Evolutionary conservation across 2,329 filamentous ascomycete species (phyloP), one percentile per base, ranked within the genome.

Genomic region (Zasmidium cellare): DNA sequence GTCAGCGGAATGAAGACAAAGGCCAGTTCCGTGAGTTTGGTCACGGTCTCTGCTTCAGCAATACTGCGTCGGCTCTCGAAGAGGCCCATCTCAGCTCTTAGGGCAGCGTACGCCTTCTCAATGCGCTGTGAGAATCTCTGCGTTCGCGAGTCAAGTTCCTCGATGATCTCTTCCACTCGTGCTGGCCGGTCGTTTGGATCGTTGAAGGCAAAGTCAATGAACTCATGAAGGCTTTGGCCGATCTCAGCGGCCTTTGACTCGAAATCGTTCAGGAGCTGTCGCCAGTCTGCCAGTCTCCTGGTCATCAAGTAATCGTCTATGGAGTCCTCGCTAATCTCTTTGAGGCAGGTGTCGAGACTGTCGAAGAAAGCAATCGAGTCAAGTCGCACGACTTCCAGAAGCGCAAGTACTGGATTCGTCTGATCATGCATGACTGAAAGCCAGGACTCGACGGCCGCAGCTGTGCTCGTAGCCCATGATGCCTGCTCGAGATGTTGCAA

Each of bases 11-110:
- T 67, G 59, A 71, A 73, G 22, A 73, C 55, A 46, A 73, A 73
- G 2, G 70, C 69, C 2, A 73, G 62, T 35, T 73, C 69, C 1
- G 71, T 73, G 0, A 72, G 60, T 47, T 72, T 71, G 0, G 62
- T 63, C 2, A 73, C 64, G 19, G 67, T 69, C 24, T 71, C 63
- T 1, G 71, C 68, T 60, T 73, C 69, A 3, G 60, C 65, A 18
- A 72, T 71, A 51, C 65, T 65, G 24, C 69, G 56, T 22, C 64
- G 62, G 49, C 65, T 69, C 46, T 72, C 68, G 12, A 65, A 54
- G 28, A 72, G 65, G 18, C 66, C 60, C 66, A 73, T 69, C 25
- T 76, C 75, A 3, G 74, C 72, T 28, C 73, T 73, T 3, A 77
- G 53, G 3, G 71, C 68, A 22, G 58, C 64, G 31, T 67, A 66